Percentiles rank a stretch among this genome's conserved stretches.
Evolutionary conservation across 805 yeast genomes (phyloP).

Genomic region (Wickerhamomyces queroliae): DNA sequence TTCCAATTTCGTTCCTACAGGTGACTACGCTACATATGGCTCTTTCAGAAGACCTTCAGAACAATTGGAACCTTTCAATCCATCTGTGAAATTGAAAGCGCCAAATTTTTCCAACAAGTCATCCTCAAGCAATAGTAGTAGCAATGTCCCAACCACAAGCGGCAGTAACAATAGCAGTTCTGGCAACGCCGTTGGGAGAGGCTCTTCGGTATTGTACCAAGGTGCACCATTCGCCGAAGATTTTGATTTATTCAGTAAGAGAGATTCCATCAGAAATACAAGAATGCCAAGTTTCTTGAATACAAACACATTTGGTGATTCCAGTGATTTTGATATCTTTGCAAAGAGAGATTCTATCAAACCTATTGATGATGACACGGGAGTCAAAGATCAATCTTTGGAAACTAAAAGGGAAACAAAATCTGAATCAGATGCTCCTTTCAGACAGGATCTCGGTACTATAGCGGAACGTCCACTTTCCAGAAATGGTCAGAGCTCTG

Average conservation of each 20-base stretch:
- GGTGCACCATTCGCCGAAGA: conserved; percentile 16
- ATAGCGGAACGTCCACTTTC: conserved; percentile 2
- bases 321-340: conserved; percentile 21
- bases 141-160: neutral
- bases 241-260: conserved; percentile 20
- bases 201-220: neutral
- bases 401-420: conserved; percentile 14
- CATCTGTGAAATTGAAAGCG: conserved; percentile 25
- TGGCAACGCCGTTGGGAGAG: neutral
- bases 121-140: conserved; percentile 6
- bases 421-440: conserved; percentile 17
- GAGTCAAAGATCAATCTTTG: conserved; percentile 5
- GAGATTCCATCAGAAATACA: conserved; percentile 18
- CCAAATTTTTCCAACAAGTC: conserved; percentile 19
- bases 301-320: conserved; percentile 13
- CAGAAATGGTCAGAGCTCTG: neutral
- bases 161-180: neutral
- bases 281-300: conserved; percentile 24
- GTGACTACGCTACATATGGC: conserved; percentile 21
- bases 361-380: conserved; percentile 10
- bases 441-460: conserved; percentile 1
- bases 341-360: conserved; percentile 23
- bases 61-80: conserved; percentile 42
- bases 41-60: conserved; percentile 40
- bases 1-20: conserved; percentile 9